Base-by-base conservation (phyloP, 2,329 filamentous ascomycete species). In the Pseudogymnoascus sp. region DNA sequence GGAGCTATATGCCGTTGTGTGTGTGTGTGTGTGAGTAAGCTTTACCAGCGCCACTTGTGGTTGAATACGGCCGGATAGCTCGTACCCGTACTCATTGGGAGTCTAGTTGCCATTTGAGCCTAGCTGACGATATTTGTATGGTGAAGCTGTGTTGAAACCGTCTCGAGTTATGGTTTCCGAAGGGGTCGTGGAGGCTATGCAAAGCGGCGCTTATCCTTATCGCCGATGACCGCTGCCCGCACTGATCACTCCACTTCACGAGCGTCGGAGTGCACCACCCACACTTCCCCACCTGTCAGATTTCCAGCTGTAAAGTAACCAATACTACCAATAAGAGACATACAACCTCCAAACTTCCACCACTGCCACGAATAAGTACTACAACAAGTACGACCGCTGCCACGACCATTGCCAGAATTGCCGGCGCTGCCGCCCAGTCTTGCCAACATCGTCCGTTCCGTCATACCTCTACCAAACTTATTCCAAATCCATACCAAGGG, bases 131-230 rank as follows among this genome's bases (percentile, higher is more conserved):
- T 33, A 53, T 53, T 53, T 33, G n/a, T 18, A 11, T 53, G 47
- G 47, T 53, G 47, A 53, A 18, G 28, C 28, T 18, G 9, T 18
- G 47, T 53, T 33, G 47, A 53, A 53, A 53, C 47, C 28, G 47
- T 53, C 15, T 33, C 25, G 47, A 53, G 33, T 4, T 30, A 25
- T 12, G 28, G 33, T n/a, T 53, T n/a, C 47, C 28, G 25, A 33
- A 53, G 43, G 43, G 43, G 43, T 53, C 33, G 47, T 53, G 47
- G 47, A 53, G 47, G 47, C 47, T 53, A 53, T 53, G 47, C 47
- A 53, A 53, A 53, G 25, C 9, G 47, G 47, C 47, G 28, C 47
- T 53, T 53, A 53, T 53, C 47, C 25, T 53, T 53, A 53, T 53
- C 47, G 47, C 47, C 47, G 47, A 25, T 25, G 22, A 33, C 28